phyloP scores from a whole-genome alignment of 805 yeast species.

The Teunomyces pallodes region DNA sequence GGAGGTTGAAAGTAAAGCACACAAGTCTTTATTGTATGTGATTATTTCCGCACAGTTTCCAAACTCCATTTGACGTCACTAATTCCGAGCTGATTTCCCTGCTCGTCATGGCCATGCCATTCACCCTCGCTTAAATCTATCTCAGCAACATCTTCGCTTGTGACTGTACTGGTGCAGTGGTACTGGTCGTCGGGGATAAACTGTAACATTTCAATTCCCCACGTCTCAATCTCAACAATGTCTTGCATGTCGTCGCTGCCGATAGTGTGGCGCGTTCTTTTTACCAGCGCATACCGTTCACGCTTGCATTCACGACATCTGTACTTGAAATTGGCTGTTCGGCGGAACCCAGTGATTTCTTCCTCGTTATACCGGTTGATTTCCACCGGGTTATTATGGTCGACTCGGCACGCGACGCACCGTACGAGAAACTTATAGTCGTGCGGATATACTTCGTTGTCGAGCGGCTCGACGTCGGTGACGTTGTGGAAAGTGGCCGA shows the following conservation, averaged over 20 bases:
- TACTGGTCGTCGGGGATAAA: conserved; percentile 9
- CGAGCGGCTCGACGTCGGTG: conserved; percentile 6
- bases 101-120: conserved; percentile 4
- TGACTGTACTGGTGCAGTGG: neutral
- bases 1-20: no score
- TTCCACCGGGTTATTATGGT: conserved; percentile 4
- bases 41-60: no score
- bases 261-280: neutral
- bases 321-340: conserved; percentile 3
- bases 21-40: no score
- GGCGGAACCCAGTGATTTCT: conserved; percentile 1
- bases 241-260: neutral
- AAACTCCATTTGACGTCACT: conserved; percentile 4
- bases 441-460: conserved; percentile 4
- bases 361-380: conserved; percentile 2
- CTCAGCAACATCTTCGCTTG: neutral
- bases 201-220: conserved; percentile 4
- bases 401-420: conserved; percentile 4
- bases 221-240: neutral
- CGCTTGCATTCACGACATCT: conserved; percentile 8
- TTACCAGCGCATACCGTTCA: conserved; percentile 5
- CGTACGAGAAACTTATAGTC: conserved; percentile 6
- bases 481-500: conserved; percentile 5
- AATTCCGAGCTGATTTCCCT: conserved; percentile 2
- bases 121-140: conserved; percentile 6